Evolutionary conservation across 805 yeast genomes (phyloP).

Genomic region (Ogataea trehalophila): DNA sequence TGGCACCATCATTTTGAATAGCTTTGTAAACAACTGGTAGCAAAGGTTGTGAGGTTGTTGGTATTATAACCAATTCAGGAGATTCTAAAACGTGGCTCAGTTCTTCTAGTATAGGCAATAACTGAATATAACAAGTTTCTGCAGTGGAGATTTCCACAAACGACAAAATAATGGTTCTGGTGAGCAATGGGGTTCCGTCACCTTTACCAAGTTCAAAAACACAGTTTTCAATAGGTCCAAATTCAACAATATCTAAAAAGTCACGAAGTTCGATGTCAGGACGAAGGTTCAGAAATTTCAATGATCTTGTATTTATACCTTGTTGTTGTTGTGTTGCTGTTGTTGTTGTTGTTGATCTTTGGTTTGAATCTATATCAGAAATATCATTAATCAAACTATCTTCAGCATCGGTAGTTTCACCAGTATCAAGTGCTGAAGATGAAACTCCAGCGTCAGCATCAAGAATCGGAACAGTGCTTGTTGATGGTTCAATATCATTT

Average conservation of each 20-base stretch:
- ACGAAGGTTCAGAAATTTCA: conserved; percentile 18
- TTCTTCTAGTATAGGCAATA: conserved; percentile 11
- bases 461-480: background rate
- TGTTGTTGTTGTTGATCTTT: background rate
- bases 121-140: conserved; percentile 15
- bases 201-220: conserved; percentile 31
- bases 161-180: conserved; percentile 17
- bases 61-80: conserved; percentile 31
- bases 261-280: conserved; percentile 15
- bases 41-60: conserved; percentile 29
- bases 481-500: background rate
- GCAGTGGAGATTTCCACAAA: conserved; percentile 23
- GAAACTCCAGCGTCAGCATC: background rate
- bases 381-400: background rate
- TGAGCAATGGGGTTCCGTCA: background rate
- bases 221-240: conserved; percentile 61
- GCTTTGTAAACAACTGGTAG: conserved; percentile 23
- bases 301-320: conserved; percentile 14
- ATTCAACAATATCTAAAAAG: conserved; percentile 40
- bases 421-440: background rate
- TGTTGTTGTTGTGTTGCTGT: background rate
- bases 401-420: background rate
- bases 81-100: conserved; percentile 32
- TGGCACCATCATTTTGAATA: conserved; percentile 28
- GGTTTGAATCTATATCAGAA: background rate